These are phyloP conservation scores for Fusarium sp. DNA, from an alignment of 2,329 filamentous ascomycete genomes.

Conservation along the genomic window DNA sequence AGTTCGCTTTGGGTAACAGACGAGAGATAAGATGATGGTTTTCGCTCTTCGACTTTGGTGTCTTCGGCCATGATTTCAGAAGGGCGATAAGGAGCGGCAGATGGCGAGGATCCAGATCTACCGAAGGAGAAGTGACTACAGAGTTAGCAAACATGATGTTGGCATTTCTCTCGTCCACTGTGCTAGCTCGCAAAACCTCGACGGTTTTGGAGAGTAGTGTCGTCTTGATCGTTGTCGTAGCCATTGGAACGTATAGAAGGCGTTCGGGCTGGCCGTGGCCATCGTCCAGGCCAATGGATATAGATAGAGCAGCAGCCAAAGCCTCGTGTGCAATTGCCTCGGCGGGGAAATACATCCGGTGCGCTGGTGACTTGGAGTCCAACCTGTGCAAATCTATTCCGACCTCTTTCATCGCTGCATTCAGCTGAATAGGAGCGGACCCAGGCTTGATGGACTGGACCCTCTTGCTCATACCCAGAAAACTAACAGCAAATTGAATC, in stretches of 20 bases:
- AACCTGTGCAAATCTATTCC: slow-evolving; percentile 92
- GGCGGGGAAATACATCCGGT: slow-evolving; percentile 97
- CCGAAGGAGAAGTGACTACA: slow-evolving; percentile 93
- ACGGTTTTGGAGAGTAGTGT: slow-evolving; percentile 96
- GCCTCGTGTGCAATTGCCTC: slow-evolving; percentile 96
- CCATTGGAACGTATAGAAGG: slow-evolving; percentile 95
- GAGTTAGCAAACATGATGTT: slow-evolving; percentile 98
- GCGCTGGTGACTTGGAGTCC: slow-evolving; percentile 91
- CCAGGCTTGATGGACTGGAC: slow-evolving; percentile 76
- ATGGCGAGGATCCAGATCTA: slow-evolving; percentile 93
- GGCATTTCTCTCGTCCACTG: slow-evolving; percentile 85
- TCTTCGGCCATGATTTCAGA: slow-evolving; percentile 68
- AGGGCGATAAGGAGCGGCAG: slow-evolving; percentile 86
- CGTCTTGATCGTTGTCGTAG: slow-evolving; percentile 93
- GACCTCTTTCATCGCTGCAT: slow-evolving; percentile 95
- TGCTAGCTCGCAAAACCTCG: slow-evolving; percentile 79
- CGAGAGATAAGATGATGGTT: slow-evolving; percentile 82
- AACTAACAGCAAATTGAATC: slow-evolving; percentile 94
- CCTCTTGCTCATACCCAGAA: slow-evolving; percentile 86
- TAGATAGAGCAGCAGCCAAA: slow-evolving; percentile 89
- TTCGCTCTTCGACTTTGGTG: slow-evolving; percentile 55
- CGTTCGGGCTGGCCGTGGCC: slow-evolving; percentile 88
- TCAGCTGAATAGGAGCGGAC: slow-evolving; percentile 81
- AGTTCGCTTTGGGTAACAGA: slow-evolving; percentile 91
- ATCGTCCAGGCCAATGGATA: slow-evolving; percentile 92